phyloP scores from a whole-genome alignment of 768 basidiomycete genomes.

The Termitomyces sp. region DNA sequence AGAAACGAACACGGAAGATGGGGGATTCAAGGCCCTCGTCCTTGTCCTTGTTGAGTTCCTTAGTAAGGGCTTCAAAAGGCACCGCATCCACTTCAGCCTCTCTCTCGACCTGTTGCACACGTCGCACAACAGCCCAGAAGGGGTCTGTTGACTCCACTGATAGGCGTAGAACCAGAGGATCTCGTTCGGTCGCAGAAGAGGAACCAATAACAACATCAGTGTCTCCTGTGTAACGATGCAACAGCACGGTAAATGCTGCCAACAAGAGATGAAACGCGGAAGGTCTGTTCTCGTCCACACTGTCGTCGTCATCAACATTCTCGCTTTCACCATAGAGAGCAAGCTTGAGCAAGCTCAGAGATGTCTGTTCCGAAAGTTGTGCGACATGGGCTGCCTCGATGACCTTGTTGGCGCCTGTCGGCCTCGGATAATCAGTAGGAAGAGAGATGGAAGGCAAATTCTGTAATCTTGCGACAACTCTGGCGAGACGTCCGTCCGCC shows the following conservation, averaged over 20 bases:
- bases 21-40: slow-evolving; percentile 58
- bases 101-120: slow-evolving; percentile 77
- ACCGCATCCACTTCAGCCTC: slow-evolving; percentile 80
- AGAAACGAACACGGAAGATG: slow-evolving; percentile 93
- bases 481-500: slow-evolving; percentile 41
- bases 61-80: slow-evolving; percentile 73
- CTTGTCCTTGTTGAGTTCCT: slow-evolving; percentile 60
- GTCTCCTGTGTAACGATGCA: slow-evolving; percentile 95
- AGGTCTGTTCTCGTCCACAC: slow-evolving; percentile 38
- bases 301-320: slow-evolving; percentile 43
- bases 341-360: slow-evolving; percentile 76
- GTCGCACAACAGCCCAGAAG: slow-evolving; percentile 83
- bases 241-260: slow-evolving; percentile 84
- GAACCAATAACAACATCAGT: slow-evolving; percentile 90
- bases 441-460: slow-evolving; percentile 86
- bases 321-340: slow-evolving; percentile 64
- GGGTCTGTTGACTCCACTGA: slow-evolving; percentile 81
- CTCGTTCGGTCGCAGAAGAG: slow-evolving; percentile 67
- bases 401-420: slow-evolving; percentile 63
- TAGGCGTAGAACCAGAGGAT: slow-evolving; percentile 81
- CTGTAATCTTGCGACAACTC: slow-evolving; percentile 63
- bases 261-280: slow-evolving; percentile 90
- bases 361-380: slow-evolving; percentile 69
- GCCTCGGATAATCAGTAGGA: slow-evolving; percentile 93
- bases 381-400: slow-evolving; percentile 80